phyloP scores from a whole-genome alignment of 768 basidiomycete species.

The Sporobolomyces pararoseus region DNA sequence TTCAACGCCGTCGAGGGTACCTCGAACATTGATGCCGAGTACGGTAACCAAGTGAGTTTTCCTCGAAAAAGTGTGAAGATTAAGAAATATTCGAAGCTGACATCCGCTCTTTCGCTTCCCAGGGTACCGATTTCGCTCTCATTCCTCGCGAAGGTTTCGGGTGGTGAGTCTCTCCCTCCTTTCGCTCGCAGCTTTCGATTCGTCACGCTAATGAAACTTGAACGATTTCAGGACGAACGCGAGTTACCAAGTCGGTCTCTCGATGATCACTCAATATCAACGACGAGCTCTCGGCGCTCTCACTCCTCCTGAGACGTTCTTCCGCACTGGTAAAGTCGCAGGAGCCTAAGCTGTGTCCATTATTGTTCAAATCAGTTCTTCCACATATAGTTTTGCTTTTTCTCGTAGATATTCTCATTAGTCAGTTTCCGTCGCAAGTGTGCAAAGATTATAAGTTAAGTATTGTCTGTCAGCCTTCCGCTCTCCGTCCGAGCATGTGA shows the following conservation, averaged over 20 bases:
- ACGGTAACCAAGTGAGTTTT: slow-evolving; percentile 65
- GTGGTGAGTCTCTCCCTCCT: slow-evolving; percentile 61
- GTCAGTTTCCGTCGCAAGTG: too few species aligned
- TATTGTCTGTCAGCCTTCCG: too few species aligned
- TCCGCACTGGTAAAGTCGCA: slow-evolving; percentile 26
- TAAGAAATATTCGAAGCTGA: background rate
- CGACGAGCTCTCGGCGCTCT: slow-evolving; percentile 91
- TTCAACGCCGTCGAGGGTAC: slow-evolving; percentile 95
- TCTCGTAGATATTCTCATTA: too few species aligned
- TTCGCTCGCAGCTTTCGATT: background rate
- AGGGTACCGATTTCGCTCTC: slow-evolving; percentile 93
- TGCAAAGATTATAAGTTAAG: too few species aligned
- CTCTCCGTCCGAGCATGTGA: too few species aligned
- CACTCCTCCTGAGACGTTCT: slow-evolving; percentile 74
- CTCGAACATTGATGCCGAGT: slow-evolving; percentile 94
- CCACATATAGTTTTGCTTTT: background rate
- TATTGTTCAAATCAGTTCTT: too few species aligned
- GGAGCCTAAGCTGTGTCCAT: background rate
- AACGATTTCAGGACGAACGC: slow-evolving; percentile 52
- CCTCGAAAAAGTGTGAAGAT: background rate
- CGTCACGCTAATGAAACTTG: background rate
- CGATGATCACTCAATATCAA: slow-evolving; percentile 89
- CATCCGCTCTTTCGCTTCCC: slow-evolving; percentile 42
- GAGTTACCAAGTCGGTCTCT: slow-evolving; percentile 92
- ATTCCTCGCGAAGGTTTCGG: slow-evolving; percentile 96